phyloP scores from a whole-genome alignment of 2,329 filamentous ascomycete genomes.

The Pseudocercospora pini-densiflorae region DNA sequence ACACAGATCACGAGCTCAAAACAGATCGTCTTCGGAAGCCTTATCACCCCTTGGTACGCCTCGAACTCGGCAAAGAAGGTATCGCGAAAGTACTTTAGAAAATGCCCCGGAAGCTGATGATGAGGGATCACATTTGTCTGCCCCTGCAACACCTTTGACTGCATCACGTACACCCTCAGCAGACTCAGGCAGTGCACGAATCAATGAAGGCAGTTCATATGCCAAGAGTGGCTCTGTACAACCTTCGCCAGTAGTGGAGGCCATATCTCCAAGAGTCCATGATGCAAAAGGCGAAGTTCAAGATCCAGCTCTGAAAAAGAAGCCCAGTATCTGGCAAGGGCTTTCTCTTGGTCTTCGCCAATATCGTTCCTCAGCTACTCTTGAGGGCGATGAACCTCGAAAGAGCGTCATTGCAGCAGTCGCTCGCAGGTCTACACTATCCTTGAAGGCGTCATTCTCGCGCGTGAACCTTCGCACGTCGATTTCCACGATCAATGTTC shows the following conservation, averaged over 20 bases:
- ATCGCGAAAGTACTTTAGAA: slow-evolving; percentile 12
- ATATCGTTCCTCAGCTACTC: slow-evolving; percentile 10
- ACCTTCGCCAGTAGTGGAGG: neutral
- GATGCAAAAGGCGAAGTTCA: neutral
- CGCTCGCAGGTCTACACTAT: neutral
- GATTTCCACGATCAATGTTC: slow-evolving; percentile 17
- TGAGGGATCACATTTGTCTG: neutral
- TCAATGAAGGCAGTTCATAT: neutral
- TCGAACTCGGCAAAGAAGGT: neutral
- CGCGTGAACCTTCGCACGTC: slow-evolving; percentile 12
- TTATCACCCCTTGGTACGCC: slow-evolving; percentile 25
- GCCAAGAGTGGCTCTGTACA: neutral
- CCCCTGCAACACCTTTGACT: neutral
- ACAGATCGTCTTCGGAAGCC: slow-evolving; percentile 29
- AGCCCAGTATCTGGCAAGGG: slow-evolving; percentile 16
- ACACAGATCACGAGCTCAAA: slow-evolving; percentile 6
- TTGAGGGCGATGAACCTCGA: neutral
- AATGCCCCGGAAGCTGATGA: slow-evolving; percentile 7
- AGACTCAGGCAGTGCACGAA: neutral
- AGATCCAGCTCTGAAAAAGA: slow-evolving; percentile 14
- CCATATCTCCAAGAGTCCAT: neutral
- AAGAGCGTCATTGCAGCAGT: neutral
- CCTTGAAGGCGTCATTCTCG: slow-evolving; percentile 13
- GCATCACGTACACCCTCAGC: neutral
- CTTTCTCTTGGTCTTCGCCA: slow-evolving; percentile 18